These are phyloP conservation scores for Pezicula neosporulosa DNA, from an alignment of 2,329 filamentous ascomycete species.

Conservation along the genomic window DNA sequence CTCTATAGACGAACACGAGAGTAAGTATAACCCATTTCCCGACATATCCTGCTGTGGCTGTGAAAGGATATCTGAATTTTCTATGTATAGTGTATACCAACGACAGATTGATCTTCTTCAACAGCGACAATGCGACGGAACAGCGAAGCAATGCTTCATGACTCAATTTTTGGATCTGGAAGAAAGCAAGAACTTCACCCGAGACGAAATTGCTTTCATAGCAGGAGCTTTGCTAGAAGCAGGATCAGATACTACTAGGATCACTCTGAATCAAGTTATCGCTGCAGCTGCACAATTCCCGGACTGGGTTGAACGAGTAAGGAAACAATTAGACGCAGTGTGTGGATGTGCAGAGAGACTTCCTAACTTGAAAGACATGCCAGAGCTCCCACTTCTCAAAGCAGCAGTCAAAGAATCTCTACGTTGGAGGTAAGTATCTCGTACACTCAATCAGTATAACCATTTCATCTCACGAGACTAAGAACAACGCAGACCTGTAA, in stretches of 20 bases:
- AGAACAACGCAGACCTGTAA: constrained; percentile 28
- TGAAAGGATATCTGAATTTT: no score
- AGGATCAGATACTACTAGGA: constrained; percentile 40
- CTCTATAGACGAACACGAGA: constrained; percentile 17
- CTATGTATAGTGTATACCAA: constrained; percentile 20
- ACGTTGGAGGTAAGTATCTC: constrained; percentile 41
- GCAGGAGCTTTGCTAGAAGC: constrained; percentile 36
- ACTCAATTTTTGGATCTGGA: constrained; percentile 22
- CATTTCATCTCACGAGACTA: neutral
- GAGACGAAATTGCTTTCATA: constrained; percentile 26
- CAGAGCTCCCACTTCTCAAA: constrained; percentile 24
- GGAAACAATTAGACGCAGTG: constrained; percentile 40
- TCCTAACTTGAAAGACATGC: constrained; percentile 20
- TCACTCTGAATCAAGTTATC: constrained; percentile 29
- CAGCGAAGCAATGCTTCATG: constrained; percentile 27
- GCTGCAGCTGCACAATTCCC: constrained; percentile 23
- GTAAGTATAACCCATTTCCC: constrained; percentile 8
- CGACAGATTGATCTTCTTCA: constrained; percentile 21
- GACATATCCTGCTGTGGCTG: no score
- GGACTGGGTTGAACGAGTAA: constrained; percentile 25
- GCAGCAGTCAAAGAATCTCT: constrained; percentile 22
- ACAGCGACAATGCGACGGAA: constrained; percentile 21
- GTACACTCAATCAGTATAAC: neutral
- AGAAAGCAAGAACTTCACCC: constrained; percentile 12
- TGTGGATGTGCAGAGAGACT: constrained; percentile 25